Evolutionary conservation across 2,329 filamentous ascomycete genomes (phyloP).

Genomic region (Fusarium nematophilum): DNA sequence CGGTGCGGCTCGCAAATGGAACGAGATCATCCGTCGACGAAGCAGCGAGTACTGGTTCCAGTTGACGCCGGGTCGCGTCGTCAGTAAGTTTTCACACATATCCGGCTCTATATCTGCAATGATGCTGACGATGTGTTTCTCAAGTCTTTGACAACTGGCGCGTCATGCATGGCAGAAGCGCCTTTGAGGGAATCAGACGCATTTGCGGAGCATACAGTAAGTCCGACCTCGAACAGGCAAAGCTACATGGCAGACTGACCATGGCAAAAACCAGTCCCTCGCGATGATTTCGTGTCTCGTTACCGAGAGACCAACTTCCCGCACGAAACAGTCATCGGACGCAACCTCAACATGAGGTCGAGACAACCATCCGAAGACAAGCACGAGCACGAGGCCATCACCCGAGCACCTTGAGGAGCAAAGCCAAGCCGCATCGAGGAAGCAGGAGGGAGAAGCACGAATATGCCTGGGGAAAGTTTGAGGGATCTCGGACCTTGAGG

Average conservation of each 20-base stretch:
- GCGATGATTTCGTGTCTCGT: constrained; percentile 83
- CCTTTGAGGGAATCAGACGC: constrained; percentile 84
- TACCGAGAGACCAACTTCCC: constrained; percentile 77
- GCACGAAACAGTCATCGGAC: constrained; percentile 56
- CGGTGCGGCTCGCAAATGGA: constrained; percentile 78
- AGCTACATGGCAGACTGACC: constrained; percentile 11
- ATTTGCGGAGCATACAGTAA: constrained; percentile 93
- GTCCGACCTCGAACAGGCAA: constrained; percentile 49
- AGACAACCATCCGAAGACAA: constrained; percentile 9
- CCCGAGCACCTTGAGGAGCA: constrained; percentile 8
- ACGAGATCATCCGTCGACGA: constrained; percentile 72
- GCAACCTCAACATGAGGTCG: constrained; percentile 47
- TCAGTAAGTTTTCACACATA: constrained; percentile 67
- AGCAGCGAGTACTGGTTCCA: constrained; percentile 83
- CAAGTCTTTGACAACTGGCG: constrained; percentile 96
- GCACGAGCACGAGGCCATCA: constrained; percentile 3
- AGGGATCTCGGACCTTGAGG: neutral
- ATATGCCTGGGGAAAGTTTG: neutral
- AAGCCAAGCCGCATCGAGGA: too few relatives aligned
- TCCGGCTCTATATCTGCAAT: neutral
- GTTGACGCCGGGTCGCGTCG: constrained; percentile 78
- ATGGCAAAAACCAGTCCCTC: constrained; percentile 66
- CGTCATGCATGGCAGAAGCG: constrained; percentile 85
- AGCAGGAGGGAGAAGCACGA: neutral
- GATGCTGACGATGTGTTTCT: constrained; percentile 23